phyloP scores from a whole-genome alignment of 1,139 yeast species.

The Kodamaea sp. region DNA sequence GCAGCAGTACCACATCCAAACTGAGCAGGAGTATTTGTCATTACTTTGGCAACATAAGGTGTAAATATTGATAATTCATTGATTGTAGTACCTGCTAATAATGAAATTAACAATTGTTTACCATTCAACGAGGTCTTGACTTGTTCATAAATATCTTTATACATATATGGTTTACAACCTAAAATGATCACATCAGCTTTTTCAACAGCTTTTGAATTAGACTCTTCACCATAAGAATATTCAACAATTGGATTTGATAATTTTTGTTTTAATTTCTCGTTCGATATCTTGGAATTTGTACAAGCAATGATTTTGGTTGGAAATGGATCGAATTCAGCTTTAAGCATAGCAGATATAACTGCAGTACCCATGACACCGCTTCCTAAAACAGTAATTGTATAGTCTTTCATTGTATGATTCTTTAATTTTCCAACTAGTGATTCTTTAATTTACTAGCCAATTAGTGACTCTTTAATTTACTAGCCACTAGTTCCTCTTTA shows the following conservation, averaged over 20 bases:
- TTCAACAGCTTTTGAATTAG: slow-evolving; percentile 55
- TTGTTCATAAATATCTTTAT: slow-evolving; percentile 52
- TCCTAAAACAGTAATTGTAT: slow-evolving; percentile 78
- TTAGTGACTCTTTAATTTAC: not conserved
- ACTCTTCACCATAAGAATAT: slow-evolving; percentile 47
- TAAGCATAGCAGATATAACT: slow-evolving; percentile 74
- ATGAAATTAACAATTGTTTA: slow-evolving; percentile 68
- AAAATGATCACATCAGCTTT: slow-evolving; percentile 69
- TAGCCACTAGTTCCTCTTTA: too few relatives aligned
- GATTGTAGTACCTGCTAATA: slow-evolving; percentile 91
- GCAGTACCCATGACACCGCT: slow-evolving; percentile 98
- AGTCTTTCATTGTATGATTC: slow-evolving; percentile 32
- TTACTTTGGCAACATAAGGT: slow-evolving; percentile 73
- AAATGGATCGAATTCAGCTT: slow-evolving; percentile 43
- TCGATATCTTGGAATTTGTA: slow-evolving; percentile 57
- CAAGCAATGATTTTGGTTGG: slow-evolving; percentile 77
- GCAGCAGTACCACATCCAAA: slow-evolving; percentile 93
- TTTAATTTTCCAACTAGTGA: not conserved
- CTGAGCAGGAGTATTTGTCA: slow-evolving; percentile 97
- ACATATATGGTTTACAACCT: slow-evolving; percentile 85
- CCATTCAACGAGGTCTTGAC: slow-evolving; percentile 41
- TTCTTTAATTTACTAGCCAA: not conserved
- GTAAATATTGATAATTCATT: slow-evolving; percentile 58
- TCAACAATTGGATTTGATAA: slow-evolving; percentile 47
- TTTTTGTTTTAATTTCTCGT: slow-evolving; percentile 40